Evolutionary conservation across 2,329 filamentous ascomycete genomes (phyloP), one percentile per base, ranked within the genome.

Genomic region (Aphanocladium album): DNA sequence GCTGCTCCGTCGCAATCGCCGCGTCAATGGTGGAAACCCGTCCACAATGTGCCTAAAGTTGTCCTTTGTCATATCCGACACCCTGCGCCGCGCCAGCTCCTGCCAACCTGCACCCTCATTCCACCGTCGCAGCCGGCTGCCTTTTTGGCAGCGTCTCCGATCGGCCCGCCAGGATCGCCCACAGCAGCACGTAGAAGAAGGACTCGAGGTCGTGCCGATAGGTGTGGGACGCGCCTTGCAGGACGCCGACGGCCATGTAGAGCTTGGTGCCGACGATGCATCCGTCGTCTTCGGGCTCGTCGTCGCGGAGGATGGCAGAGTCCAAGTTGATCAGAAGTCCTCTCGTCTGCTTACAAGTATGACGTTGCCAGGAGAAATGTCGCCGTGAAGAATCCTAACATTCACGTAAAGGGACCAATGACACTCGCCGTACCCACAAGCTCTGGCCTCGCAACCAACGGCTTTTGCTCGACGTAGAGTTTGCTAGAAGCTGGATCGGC

Each of bases 141-240:
- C 50, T 9, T 3, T n/a, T n/a, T 12, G 57, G 30, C 57, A 30
- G 39, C 4, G 12, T 2, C 25, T 62, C 50, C 8, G 25, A 39
- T 57, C 56, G 35, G 47, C 55, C 57, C n/a, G 43, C 52, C 61
- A 62, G 57, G 5, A 60, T 14, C 53, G 45, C 54, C 61, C 59
- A 62, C 11, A 64, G 56, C 1, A 70, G 62, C 2, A 68, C 64
- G 19, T 70, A 72, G 5, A 72, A 30, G 33, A 72, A 71, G 0
- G 70, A 67, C 51, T 72, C 70, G 0, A 72, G 62, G 14, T 71
- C 69, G 9, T 71, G 67, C 1, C 66, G 63, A 35, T 68, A 70
- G 1, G 65, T 69, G 9, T 63, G 64, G 0, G 12, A 14, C 2
- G 62, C 55, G 0, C 53, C 16, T 1, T 25, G 53, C 2, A 67